These are phyloP conservation scores for Nemania diffusa DNA, from an alignment of 2,329 filamentous ascomycete genomes.

Conservation along the genomic window DNA sequence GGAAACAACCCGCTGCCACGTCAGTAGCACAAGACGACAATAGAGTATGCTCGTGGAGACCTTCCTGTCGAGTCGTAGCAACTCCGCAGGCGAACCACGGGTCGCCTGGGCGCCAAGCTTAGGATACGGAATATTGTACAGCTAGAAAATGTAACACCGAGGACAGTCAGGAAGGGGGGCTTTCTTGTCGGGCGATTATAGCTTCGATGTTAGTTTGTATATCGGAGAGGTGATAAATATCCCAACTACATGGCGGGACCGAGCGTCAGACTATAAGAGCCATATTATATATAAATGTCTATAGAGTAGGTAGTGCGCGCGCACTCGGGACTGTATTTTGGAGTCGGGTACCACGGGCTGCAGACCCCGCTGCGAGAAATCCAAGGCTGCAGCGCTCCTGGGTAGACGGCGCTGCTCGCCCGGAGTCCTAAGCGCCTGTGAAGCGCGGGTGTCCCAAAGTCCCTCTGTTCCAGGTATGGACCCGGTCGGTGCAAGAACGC, in stretches of 20 bases:
- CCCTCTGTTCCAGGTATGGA: background rate
- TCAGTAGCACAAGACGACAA: slow-evolving; percentile 29
- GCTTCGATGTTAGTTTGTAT: background rate
- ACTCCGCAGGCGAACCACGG: slow-evolving; percentile 26
- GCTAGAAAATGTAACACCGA: slow-evolving; percentile 24
- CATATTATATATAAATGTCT: background rate
- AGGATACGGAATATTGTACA: slow-evolving; percentile 29
- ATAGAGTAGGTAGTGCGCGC: too few species aligned
- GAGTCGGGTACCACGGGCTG: slow-evolving; percentile 6
- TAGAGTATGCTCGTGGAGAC: slow-evolving; percentile 24
- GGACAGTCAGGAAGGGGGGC: background rate
- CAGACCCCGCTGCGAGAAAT: background rate
- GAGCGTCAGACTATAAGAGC: background rate
- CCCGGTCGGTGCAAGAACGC: background rate
- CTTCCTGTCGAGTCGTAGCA: slow-evolving; percentile 37
- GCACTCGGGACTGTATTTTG: too few species aligned
- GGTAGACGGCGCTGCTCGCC: slow-evolving; percentile 5
- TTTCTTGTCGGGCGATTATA: slow-evolving; percentile 2
- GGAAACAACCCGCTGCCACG: slow-evolving; percentile 24
- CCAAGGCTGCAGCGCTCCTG: slow-evolving; percentile 1
- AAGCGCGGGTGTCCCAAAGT: background rate
- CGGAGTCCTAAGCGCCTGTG: slow-evolving; percentile 16
- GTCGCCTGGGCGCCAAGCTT: slow-evolving; percentile 34
- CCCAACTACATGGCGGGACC: background rate
- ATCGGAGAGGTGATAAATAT: background rate